Evolutionary conservation across 352 stramenopile genomes (phyloP), one percentile per base, ranked within the genome.

Genomic region (Blastocystis sp.): DNA sequence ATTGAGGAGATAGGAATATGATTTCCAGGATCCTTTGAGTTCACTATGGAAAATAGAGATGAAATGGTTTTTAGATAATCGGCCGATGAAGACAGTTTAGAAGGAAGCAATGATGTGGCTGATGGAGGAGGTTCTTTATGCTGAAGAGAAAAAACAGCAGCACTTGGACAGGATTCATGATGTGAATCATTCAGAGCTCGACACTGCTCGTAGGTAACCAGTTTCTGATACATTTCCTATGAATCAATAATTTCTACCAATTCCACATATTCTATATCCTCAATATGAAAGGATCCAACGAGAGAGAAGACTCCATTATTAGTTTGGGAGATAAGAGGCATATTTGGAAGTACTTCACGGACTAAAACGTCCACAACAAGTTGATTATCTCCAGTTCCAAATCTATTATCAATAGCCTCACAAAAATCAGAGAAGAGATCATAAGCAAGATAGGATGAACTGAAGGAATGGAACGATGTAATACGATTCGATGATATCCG

Each of bases 351-450:
- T 9, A 69, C 73, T 22, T 24, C 48, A 13, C 73, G 73, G 0
- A 84, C 30, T 15, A 84, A 35, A 3, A 84, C 48, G 51, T 84
- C 73, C 6, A 84, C 73, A 62, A 84, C 48, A 30, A 84, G 24
- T 33, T 69, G 48, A 57, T 84, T 44, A 19, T 27, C 11, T 30
- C 53, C 30, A 6, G 35, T 51, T 53, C 37, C 37, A 48, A 48
- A 48, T 48, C 3, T 48, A 48, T 48, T 9, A 19, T 78, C 37
- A 13, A 56, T 33, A 1, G 35, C 44, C 66, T 78, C 66, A 33
- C 11, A 54, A 33, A 6, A 19, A 22, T 13, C 44, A 7, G 37
- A 9, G 11, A 56, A 37, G 17, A 66, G 24, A n/a, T 84, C 40
- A 37, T 35, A 68, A 17, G 35, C 66, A 30, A 84, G 53, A 48